These are phyloP conservation scores for Cryphonectria carpinicola DNA, from an alignment of 2,329 filamentous ascomycete genomes.

Conservation along the genomic window DNA sequence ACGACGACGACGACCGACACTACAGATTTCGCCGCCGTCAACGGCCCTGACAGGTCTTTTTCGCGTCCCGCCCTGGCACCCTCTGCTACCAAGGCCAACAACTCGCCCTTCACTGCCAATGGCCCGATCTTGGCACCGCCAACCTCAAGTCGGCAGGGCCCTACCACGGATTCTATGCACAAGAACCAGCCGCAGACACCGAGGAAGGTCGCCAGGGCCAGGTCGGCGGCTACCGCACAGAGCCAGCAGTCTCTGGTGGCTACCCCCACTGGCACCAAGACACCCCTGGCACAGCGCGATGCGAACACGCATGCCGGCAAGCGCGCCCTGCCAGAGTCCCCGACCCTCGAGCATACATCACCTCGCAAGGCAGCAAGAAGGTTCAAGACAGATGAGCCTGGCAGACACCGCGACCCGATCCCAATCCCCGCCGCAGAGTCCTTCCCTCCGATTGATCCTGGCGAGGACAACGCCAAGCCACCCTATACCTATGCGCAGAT, in stretches of 20 bases:
- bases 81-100: conserved; percentile 15
- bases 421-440: conserved; percentile 71
- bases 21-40: conserved; percentile 20
- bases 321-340: conserved; percentile 25
- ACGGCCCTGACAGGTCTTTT: conserved; percentile 24
- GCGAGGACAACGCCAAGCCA: conserved; percentile 86
- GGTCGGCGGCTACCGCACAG: conserved; percentile 18
- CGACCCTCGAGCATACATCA: conserved; percentile 26
- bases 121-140: conserved; percentile 27
- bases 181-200: conserved; percentile 28
- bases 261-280: conserved; percentile 25
- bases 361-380: conserved; percentile 27
- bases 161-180: conserved; percentile 27
- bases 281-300: conserved; percentile 25
- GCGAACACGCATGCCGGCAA: conserved; percentile 23
- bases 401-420: conserved; percentile 27
- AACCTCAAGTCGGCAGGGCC: conserved; percentile 12
- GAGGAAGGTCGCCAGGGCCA: conserved; percentile 25
- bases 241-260: conserved; percentile 25
- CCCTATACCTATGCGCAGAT: conserved; percentile 91
- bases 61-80: conserved; percentile 22
- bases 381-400: conserved; percentile 28
- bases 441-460: conserved; percentile 71
- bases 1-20: conserved; percentile 2
- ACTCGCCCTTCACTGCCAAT: conserved; percentile 25